A percentile compares a stretch with the other conserved stretches of the same genome.
Conservation (phyloP, 2,329 filamentous ascomycete species). For the Colletotrichum zoysiae region DNA sequence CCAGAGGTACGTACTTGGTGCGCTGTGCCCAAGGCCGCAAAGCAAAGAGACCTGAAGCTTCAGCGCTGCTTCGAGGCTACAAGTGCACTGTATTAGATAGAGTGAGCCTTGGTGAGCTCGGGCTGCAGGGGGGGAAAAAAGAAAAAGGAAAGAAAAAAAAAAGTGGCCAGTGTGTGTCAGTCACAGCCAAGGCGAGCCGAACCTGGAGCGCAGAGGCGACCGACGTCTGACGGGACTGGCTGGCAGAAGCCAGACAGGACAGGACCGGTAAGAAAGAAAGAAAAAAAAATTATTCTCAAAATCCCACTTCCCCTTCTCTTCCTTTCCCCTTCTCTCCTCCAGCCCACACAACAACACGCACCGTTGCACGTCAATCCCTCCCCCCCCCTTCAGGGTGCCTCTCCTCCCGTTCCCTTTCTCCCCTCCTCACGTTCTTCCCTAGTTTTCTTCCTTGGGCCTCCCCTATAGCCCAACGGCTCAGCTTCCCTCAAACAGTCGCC, state of each 20-base stretch:
- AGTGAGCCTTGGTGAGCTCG: constrained; percentile 16
- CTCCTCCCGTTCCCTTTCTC: constrained; percentile 47
- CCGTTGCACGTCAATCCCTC: constrained; percentile 60
- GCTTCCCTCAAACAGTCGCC: constrained; percentile 43
- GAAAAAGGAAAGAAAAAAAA: constrained; percentile 8
- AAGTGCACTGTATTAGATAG: constrained; percentile 2
- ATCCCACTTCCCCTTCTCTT: constrained; percentile 41
- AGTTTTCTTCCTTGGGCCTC: constrained; percentile 51
- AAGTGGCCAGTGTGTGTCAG: constrained; percentile 32
- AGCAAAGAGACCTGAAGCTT: background rate
- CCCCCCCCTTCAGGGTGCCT: constrained; percentile 56
- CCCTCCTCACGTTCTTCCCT: constrained; percentile 49
- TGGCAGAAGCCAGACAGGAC: constrained; percentile 25
- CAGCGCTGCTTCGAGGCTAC: background rate
- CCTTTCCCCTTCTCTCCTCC: constrained; percentile 38
- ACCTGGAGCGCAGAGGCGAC: constrained; percentile 32
- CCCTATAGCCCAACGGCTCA: constrained; percentile 43
- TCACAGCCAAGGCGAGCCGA: constrained; percentile 33
- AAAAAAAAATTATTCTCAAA: constrained; percentile 43
- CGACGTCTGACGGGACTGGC: constrained; percentile 15
- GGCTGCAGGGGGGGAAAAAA: background rate
- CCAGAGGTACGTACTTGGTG: background rate
- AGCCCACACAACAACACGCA: constrained; percentile 50
- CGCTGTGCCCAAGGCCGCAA: background rate
- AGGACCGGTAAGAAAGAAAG: background rate